Evolutionary conservation across 2,329 filamentous ascomycete species (phyloP).

Genomic region (Aspergillus ochraceoroseus): DNA sequence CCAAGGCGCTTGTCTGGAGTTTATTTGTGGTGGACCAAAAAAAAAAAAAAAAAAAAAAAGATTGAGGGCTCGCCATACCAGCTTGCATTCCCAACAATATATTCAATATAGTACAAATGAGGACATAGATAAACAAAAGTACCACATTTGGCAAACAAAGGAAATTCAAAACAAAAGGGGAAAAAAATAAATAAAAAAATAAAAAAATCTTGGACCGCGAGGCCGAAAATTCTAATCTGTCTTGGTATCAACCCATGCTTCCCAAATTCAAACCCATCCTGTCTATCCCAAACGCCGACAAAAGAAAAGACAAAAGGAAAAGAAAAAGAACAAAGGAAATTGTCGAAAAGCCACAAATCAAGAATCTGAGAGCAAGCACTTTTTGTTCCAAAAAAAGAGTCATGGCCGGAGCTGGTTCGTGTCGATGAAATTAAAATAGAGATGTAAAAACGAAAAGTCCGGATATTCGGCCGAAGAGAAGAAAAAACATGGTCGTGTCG

Average conservation of each 20-base stretch:
- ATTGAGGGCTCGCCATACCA: constrained; percentile 13
- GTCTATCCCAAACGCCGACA: constrained; percentile 40
- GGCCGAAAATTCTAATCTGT: constrained; percentile 37
- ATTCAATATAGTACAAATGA: constrained; percentile 17
- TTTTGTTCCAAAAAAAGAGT: constrained; percentile 24
- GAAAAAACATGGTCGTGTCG: constrained; percentile 24
- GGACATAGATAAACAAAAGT: constrained; percentile 17
- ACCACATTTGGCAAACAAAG: constrained; percentile 20
- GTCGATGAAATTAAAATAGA: constrained; percentile 20
- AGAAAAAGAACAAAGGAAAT: constrained; percentile 14
- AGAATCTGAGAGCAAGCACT: constrained; percentile 20
- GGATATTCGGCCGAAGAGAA: constrained; percentile 24
- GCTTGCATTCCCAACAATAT: constrained; percentile 17
- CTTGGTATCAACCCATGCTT: constrained; percentile 41
- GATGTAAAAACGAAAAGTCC: constrained; percentile 4
- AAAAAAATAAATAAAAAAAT: constrained; percentile 21
- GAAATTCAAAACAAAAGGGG: constrained; percentile 18
- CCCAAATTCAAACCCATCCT: constrained; percentile 31
- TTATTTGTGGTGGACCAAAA: constrained; percentile 11
- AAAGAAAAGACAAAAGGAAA: constrained; percentile 18
- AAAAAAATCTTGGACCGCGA: constrained; percentile 32
- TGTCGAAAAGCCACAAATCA: constrained; percentile 15
- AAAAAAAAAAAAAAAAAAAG: constrained; percentile 2
- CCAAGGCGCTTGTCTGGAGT: constrained; percentile 9
- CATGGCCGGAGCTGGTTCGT: constrained; percentile 20